Base-by-base conservation (phyloP, 2,329 filamentous ascomycete species). In the Diaporthe longicolla region DNA sequence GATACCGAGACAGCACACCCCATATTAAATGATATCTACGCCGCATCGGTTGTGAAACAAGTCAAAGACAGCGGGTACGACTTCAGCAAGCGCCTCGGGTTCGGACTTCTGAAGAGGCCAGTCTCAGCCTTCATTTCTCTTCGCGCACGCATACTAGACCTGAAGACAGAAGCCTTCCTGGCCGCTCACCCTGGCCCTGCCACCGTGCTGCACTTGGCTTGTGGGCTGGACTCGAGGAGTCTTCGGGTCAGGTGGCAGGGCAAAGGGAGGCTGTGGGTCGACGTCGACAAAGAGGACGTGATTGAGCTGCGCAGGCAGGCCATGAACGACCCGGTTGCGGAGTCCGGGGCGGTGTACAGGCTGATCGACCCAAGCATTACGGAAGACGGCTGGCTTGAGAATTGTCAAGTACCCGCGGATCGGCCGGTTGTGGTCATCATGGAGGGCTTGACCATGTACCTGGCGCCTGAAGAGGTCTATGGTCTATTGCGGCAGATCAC, bases 341-440 rank as follows among this genome's bases (percentile, higher is more conserved):
- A 7, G 29, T 11, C 63, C 13, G 63, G 29, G 11, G 29, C 45
- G 1, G 29, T 37, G 21, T 66, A 66, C 8, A 52, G 61, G 21
- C 15, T 52, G 29, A 11, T 66, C 21, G 61, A 66, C n/a, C 61
- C 61, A 45, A 66, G 61, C 61, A 66, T 66, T 32, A 66, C 61
- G 21, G 61, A 52, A 8, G 45, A 66, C 2, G 61, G 61, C 21
- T 66, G 61, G 61, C 8, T 66, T 45, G 61, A 66, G 8, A 66
- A 52, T 1, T 66, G 61, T 6, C 4, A 11, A 9, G 35, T 66
- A 37, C 61, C 61, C 45, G 32, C 45, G 6, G 61, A 66, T 2
- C 37, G 61, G 8, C 61, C 61, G 7, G 61, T 66, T 8, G 2
- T 66, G 45, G 29, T 66, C 21, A 37, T 66, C 7, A 66, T 52